Evolutionary conservation across 2,329 filamentous ascomycete genomes (phyloP), one percentile per base, ranked within the genome.

Genomic region (Cytospora mali): DNA sequence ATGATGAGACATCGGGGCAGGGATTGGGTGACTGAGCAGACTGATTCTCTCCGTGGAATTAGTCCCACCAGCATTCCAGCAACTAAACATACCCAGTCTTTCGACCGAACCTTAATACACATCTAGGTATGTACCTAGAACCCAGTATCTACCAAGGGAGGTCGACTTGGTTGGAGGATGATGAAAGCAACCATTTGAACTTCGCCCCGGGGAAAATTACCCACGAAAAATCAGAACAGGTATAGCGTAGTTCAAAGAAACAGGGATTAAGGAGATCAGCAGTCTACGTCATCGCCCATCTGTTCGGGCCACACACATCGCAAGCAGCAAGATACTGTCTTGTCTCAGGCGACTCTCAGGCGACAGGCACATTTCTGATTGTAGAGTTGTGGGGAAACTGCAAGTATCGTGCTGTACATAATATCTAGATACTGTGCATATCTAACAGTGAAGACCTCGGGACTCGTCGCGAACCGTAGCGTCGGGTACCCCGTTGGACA

Each of bases 401-500:
- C 33, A 39, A n/a, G 35, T 39, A 39, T 18, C 16, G 35, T 39
- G 35, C 35, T 18, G 35, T 39, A 39, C 35, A n/a, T 39, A 18
- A 18, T 18, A 35, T 35, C 2, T 16, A 31, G 2, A 31, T 31
- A 11, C 9, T 31, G 35, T n/a, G 14, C 35, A 39, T n/a, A n/a
- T n/a, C n/a, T n/a, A n/a, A n/a, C n/a, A n/a, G n/a, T n/a, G n/a
- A n/a, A n/a, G n/a, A n/a, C n/a, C n/a, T n/a, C n/a, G n/a, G n/a
- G 35, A n/a, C 35, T 4, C 35, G 35, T 39, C 35, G 33, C 42
- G 25, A 53, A 53, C 49, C 57, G 25, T 53, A 48, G 57, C 57
- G 57, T 48, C 57, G 49, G 57, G 57, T 52, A 39, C 57, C 57
- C 57, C 49, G 49, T 59, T 18, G 57, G 29, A 52, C 23, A 52